A percentile compares a stretch with the other conserved stretches of the same genome.
Conservation (phyloP, 805 yeast species). For the Cyberlindnera lachancei region DNA sequence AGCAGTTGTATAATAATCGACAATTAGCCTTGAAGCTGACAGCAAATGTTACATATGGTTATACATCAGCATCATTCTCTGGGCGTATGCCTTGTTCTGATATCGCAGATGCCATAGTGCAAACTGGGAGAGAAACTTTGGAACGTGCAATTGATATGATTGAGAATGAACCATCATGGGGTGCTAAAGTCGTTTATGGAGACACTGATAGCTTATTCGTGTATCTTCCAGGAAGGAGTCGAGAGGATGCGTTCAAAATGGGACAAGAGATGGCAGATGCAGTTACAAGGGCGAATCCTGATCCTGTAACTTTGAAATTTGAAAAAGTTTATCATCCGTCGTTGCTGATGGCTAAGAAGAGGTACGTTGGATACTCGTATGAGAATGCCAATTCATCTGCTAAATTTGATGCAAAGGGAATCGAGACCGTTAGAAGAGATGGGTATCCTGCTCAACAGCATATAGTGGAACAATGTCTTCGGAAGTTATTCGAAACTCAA, state of each 20-base stretch:
- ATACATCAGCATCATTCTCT: constrained; percentile 88
- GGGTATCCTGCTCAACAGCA: constrained; percentile 91
- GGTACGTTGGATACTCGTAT: constrained; percentile 85
- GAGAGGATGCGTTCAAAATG: constrained; percentile 65
- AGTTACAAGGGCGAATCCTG: constrained; percentile 63
- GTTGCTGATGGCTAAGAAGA: constrained; percentile 72
- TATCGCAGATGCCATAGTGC: constrained; percentile 89
- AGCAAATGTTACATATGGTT: constrained; percentile 96
- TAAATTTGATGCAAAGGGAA: constrained; percentile 90
- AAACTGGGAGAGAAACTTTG: constrained; percentile 81
- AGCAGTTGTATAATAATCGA: constrained; percentile 57
- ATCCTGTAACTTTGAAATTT: constrained; percentile 76
- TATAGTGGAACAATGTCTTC: constrained; percentile 63
- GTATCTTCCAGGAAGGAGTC: constrained; percentile 75
- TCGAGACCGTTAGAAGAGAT: constrained; percentile 90
- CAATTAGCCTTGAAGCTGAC: constrained; percentile 84
- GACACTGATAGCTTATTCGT: constrained; percentile 95
- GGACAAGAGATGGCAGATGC: constrained; percentile 64
- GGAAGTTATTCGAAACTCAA: constrained; percentile 61
- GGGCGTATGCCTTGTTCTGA: constrained; percentile 98
- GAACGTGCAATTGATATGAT: constrained; percentile 63
- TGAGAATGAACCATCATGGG: constrained; percentile 54
- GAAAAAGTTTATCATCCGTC: constrained; percentile 92
- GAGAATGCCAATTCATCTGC: constrained; percentile 47
- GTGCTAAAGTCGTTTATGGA: constrained; percentile 92